Evolutionary conservation across 208 protist genomes (phyloP).

Genomic region (Acanthamoeba rhysodes): DNA sequence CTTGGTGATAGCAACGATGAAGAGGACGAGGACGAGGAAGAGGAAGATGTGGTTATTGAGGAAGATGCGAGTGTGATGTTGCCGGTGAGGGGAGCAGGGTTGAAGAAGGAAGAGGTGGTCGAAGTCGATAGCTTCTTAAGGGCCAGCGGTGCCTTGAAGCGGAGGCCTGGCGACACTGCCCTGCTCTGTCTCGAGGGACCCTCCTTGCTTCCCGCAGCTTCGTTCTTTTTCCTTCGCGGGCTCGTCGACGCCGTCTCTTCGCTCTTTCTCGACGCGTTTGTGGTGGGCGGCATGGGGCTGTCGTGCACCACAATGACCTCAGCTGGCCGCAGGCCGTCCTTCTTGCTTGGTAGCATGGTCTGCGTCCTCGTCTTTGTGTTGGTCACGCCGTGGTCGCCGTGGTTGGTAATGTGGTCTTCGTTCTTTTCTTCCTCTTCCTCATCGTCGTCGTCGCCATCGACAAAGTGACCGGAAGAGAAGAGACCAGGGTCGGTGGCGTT

Average conservation of each 20-base stretch:
- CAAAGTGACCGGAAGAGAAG: constrained; percentile 33
- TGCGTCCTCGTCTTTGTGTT: background rate
- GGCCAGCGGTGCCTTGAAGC: constrained; percentile 44
- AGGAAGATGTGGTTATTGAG: background rate
- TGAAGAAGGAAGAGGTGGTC: background rate
- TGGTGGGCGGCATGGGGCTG: background rate
- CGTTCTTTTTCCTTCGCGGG: background rate
- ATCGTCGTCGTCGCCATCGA: background rate
- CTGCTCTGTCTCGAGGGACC: background rate
- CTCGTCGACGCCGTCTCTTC: background rate
- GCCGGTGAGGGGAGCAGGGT: constrained; percentile 26
- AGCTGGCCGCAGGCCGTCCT: background rate
- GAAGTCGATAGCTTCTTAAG: background rate
- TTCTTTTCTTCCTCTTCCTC: background rate
- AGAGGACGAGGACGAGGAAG: background rate
- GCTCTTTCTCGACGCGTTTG: background rate
- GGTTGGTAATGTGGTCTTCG: background rate
- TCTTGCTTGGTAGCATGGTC: background rate
- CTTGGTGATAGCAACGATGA: background rate
- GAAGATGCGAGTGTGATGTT: background rate
- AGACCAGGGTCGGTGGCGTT: background rate
- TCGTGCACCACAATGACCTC: constrained; percentile 8
- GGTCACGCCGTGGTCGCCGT: background rate
- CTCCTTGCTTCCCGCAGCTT: background rate
- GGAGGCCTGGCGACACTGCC: background rate